These are phyloP conservation scores for Penicillium arizonense DNA, from an alignment of 495 filamentous ascomycete genomes.

Conservation along the genomic window DNA sequence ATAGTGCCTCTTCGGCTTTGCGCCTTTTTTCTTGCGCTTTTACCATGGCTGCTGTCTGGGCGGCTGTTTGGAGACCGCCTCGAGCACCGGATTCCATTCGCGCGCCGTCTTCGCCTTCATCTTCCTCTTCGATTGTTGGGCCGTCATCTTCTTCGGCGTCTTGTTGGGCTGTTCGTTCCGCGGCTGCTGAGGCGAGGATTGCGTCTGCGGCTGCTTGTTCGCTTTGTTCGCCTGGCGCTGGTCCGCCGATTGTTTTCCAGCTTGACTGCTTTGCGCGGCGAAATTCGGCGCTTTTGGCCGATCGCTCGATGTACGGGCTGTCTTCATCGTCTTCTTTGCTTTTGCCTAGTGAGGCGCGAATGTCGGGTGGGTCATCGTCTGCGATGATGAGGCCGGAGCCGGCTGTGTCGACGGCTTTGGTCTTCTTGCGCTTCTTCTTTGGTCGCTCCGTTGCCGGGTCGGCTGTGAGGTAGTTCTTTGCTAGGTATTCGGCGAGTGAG, in stretches of 20 bases:
- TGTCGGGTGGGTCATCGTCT: constrained; percentile 83
- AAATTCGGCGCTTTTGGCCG: constrained; percentile 62
- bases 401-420: constrained; percentile 60
- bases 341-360: constrained; percentile 44
- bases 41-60: constrained; percentile 71
- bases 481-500: constrained; percentile 83
- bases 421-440: constrained; percentile 80
- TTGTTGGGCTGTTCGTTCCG: constrained; percentile 50
- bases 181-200: constrained; percentile 73
- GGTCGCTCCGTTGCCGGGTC: constrained; percentile 59
- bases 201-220: constrained; percentile 74
- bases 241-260: constrained; percentile 69
- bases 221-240: constrained; percentile 36
- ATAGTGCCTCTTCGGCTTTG: constrained; percentile 40
- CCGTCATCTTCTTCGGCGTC: constrained; percentile 49
- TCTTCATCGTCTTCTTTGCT: constrained; percentile 45
- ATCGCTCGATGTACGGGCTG: constrained; percentile 47
- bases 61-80: constrained; percentile 82
- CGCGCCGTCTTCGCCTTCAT: constrained; percentile 23
- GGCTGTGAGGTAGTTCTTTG: constrained; percentile 88
- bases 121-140: constrained; percentile 31
- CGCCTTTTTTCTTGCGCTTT: constrained; percentile 63
- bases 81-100: constrained; percentile 81
- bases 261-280: constrained; percentile 71
- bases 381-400: constrained; percentile 74